These are phyloP conservation scores for Backusella australiensis DNA, from an alignment of 192 early-diverging fungal genomes.

Conservation along the genomic window DNA sequence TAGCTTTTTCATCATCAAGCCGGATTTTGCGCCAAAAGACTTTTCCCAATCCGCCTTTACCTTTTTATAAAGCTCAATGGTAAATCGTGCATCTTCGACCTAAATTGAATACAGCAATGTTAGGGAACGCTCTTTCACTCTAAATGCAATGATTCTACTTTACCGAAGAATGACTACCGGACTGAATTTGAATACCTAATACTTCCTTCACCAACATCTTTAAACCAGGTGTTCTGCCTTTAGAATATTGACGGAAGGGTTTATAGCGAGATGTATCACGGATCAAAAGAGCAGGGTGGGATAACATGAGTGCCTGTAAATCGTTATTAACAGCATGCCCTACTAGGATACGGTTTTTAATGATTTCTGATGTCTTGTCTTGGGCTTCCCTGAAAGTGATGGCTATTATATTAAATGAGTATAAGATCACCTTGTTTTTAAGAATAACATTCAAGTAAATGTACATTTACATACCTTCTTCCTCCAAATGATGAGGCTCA, in stretches of 20 bases:
- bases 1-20: constrained; percentile 11
- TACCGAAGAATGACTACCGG: constrained; percentile 84
- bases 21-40: constrained; percentile 28
- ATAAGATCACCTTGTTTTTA: no score
- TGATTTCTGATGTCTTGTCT: constrained; percentile 70
- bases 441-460: no score
- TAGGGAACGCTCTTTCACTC: not conserved
- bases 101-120: constrained; percentile 8
- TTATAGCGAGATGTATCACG: constrained; percentile 85
- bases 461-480: constrained; percentile 17
- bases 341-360: constrained; percentile 84
- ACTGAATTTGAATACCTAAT: constrained; percentile 81
- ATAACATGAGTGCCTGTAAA: constrained; percentile 75
- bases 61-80: constrained; percentile 88
- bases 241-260: constrained; percentile 65
- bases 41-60: constrained; percentile 85
- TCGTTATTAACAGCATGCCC: constrained; percentile 93
- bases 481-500: constrained; percentile 66
- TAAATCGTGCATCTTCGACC: constrained; percentile 84
- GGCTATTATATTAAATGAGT: constrained; percentile 38
- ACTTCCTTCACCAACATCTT: constrained; percentile 72
- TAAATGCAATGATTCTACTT: constrained; percentile 1
- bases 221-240: constrained; percentile 68
- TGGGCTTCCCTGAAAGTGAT: constrained; percentile 79
- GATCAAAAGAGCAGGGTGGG: constrained; percentile 73